Conservation (phyloP, 176 grass and related monocot species). For the Cenchrus americanus region DNA sequence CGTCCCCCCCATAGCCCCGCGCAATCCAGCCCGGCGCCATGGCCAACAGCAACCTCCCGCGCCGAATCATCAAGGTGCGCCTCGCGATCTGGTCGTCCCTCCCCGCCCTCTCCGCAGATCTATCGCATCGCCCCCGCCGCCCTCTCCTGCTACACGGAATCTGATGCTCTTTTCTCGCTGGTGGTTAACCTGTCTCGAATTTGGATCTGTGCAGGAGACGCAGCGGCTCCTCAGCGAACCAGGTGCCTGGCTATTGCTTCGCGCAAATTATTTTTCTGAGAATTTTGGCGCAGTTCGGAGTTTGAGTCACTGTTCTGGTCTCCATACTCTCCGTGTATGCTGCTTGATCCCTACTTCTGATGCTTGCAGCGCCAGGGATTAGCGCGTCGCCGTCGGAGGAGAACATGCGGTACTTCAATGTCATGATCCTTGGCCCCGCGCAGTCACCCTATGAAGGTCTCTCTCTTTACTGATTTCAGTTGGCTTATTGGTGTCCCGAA, state of each 20-base stretch:
- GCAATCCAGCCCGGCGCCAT: conserved; percentile 45
- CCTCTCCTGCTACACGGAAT: neutral
- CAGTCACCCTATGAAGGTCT: conserved; percentile 81
- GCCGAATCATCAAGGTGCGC: conserved; percentile 91
- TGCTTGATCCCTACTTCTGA: conserved; percentile 10
- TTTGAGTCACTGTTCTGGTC: neutral
- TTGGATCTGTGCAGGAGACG: conserved; percentile 78
- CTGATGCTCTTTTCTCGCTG: neutral
- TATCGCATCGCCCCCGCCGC: neutral
- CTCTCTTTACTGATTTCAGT: neutral
- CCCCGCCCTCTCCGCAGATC: conserved; percentile 8
- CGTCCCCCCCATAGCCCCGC: neutral
- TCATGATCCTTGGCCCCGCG: conserved; percentile 88
- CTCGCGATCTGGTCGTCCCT: conserved; percentile 36
- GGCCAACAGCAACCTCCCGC: conserved; percentile 94
- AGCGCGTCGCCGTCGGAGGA: conserved; percentile 93
- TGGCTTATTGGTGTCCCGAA: neutral
- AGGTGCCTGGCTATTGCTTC: conserved; percentile 39
- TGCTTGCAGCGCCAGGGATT: conserved; percentile 77
- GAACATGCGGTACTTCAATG: conserved; percentile 98
- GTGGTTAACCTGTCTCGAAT: conserved; percentile 28
- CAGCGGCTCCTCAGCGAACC: conserved; percentile 95
- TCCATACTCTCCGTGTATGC: neutral
- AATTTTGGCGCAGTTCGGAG: conserved; percentile 34
- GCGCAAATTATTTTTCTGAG: neutral